These are phyloP conservation scores for Pyrenophora seminiperda DNA, from an alignment of 2,329 filamentous ascomycete species.

Conservation along the genomic window DNA sequence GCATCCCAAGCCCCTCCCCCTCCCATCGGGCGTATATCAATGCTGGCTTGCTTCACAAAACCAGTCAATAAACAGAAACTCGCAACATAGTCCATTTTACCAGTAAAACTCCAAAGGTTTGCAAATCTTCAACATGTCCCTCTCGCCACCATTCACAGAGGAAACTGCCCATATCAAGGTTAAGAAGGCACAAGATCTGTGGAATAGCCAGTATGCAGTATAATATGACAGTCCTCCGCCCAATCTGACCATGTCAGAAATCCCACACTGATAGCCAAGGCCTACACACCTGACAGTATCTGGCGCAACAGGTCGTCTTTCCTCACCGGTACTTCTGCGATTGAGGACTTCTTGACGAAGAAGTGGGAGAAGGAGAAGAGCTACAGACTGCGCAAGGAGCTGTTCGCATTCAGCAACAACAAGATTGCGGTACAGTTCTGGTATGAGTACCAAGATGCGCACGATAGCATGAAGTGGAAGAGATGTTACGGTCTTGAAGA, in stretches of 20 bases:
- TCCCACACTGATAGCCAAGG: conserved; percentile 67
- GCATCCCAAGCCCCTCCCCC: neutral
- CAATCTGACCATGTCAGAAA: conserved; percentile 55
- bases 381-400: conserved; percentile 79
- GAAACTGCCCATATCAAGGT: conserved; percentile 77
- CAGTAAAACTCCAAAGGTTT: neutral
- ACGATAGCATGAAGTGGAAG: conserved; percentile 67
- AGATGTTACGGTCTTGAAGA: conserved; percentile 85
- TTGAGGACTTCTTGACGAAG: conserved; percentile 68
- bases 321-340: conserved; percentile 69
- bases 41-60: neutral
- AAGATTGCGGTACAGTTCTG: conserved; percentile 89
- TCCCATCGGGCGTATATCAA: too few species aligned
- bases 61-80: neutral
- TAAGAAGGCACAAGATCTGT: conserved; percentile 80
- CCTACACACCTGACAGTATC: conserved; percentile 75
- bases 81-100: neutral
- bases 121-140: conserved; percentile 44
- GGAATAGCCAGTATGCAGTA: conserved; percentile 71
- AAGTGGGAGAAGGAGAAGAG: conserved; percentile 77
- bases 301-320: conserved; percentile 81
- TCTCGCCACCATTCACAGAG: conserved; percentile 73
- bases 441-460: conserved; percentile 77
- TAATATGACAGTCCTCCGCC: neutral
- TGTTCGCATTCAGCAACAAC: conserved; percentile 77